A percentile compares a stretch with the other conserved stretches of the same genome.
Evolutionary conservation across 2,329 filamentous ascomycete genomes (phyloP).

Genomic region (Arachnopeziza araneosa): DNA sequence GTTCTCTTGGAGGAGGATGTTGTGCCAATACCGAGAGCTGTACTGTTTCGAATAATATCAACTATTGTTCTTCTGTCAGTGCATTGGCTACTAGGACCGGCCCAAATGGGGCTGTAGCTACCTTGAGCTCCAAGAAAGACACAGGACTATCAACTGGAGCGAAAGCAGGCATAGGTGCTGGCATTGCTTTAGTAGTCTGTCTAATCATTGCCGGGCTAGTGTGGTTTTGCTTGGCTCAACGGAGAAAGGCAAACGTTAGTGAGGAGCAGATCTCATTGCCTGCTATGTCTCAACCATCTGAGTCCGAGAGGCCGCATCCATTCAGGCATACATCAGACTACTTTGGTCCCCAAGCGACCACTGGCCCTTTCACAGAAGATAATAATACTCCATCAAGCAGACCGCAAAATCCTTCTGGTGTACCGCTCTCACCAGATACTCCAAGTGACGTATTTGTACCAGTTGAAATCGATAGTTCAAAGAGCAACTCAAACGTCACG

Average conservation of each 20-base stretch:
- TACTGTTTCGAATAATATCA: slow-evolving; percentile 32
- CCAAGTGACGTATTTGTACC: slow-evolving; percentile 46
- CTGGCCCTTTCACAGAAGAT: slow-evolving; percentile 38
- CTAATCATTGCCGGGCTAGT: slow-evolving; percentile 38
- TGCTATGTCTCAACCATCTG: slow-evolving; percentile 17
- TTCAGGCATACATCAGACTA: slow-evolving; percentile 20
- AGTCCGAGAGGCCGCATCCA: slow-evolving; percentile 4
- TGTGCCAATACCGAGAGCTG: slow-evolving; percentile 42
- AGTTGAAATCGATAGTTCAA: slow-evolving; percentile 46
- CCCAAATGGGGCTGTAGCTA: slow-evolving; percentile 29
- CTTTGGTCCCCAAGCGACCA: slow-evolving; percentile 33
- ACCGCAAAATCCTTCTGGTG: slow-evolving; percentile 33
- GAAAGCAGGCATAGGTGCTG: slow-evolving; percentile 52
- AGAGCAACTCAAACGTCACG: not conserved
- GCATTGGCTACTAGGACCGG: slow-evolving; percentile 27
- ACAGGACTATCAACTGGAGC: slow-evolving; percentile 41
- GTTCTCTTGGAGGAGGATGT: slow-evolving; percentile 42
- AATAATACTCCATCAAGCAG: slow-evolving; percentile 19
- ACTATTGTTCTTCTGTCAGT: slow-evolving; percentile 37
- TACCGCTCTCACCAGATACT: slow-evolving; percentile 40
- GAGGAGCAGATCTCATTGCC: slow-evolving; percentile 7
- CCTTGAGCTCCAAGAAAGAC: slow-evolving; percentile 19
- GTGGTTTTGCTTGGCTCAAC: slow-evolving; percentile 43
- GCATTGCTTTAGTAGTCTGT: slow-evolving; percentile 41
- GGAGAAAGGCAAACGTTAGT: slow-evolving; percentile 23